Percentiles rank a stretch among this genome's conserved stretches.
Evolutionary conservation across 371 early-diverging fungal species (phyloP).

Genomic region (Rhizopus arrhizus): DNA sequence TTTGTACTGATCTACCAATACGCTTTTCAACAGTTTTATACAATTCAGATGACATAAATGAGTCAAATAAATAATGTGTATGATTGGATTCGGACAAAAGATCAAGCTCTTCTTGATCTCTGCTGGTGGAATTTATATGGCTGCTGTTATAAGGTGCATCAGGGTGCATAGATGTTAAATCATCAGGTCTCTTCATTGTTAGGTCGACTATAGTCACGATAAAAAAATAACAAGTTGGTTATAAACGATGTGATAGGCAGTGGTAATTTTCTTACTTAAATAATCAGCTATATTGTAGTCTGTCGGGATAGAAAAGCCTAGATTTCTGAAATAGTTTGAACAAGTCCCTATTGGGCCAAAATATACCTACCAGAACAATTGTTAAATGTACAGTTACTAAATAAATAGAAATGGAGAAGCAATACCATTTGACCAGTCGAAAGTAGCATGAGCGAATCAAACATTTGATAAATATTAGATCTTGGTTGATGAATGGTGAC

Average conservation of each 20-base stretch:
- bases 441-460: slow-evolving; percentile 79
- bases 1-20: slow-evolving; percentile 14
- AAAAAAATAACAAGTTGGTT: not conserved
- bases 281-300: slow-evolving; percentile 87
- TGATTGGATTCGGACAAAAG: slow-evolving; percentile 44
- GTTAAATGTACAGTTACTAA: not conserved
- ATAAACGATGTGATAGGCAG: not conserved
- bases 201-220: slow-evolving; percentile 37
- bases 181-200: slow-evolving; percentile 46
- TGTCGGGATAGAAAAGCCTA: slow-evolving; percentile 71
- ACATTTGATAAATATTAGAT: slow-evolving; percentile 76
- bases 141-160: slow-evolving; percentile 12
- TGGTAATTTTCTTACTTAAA: slow-evolving; percentile 41
- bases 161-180: slow-evolving; percentile 2
- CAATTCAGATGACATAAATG: slow-evolving; percentile 33
- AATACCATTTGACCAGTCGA: slow-evolving; percentile 66
- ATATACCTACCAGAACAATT: slow-evolving; percentile 41
- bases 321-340: slow-evolving; percentile 51
- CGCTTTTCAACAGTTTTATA: slow-evolving; percentile 21
- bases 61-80: slow-evolving; percentile 38
- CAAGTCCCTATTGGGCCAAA: slow-evolving; percentile 58
- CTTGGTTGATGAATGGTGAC: slow-evolving; percentile 88
- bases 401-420: not conserved
- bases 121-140: not conserved
- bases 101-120: slow-evolving; percentile 26